A percentile compares a stretch with the other conserved stretches of the same genome.
Evolutionary conservation across 1,139 yeast species (phyloP).

Genomic region (Oligophagozyma castellii): DNA sequence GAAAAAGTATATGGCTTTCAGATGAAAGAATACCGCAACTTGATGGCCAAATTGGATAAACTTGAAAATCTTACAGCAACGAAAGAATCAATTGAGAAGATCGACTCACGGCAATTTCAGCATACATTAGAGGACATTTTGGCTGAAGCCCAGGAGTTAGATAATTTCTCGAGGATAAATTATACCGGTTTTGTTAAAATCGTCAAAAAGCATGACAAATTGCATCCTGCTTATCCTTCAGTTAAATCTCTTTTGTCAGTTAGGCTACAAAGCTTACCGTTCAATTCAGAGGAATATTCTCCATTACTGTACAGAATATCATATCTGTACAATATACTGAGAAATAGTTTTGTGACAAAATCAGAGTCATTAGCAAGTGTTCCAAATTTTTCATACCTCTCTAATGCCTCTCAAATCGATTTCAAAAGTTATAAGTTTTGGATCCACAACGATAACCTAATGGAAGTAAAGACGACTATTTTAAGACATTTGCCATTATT

Average conservation of each 20-base stretch:
- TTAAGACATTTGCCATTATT: slow-evolving; percentile 87
- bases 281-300: slow-evolving; percentile 75
- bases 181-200: slow-evolving; percentile 91
- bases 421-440: slow-evolving; percentile 81
- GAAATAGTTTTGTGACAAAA: slow-evolving; percentile 26
- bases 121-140: slow-evolving; percentile 58
- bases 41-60: slow-evolving; percentile 48
- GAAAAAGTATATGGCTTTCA: slow-evolving; percentile 93
- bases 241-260: slow-evolving; percentile 84
- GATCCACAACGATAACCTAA: slow-evolving; percentile 90
- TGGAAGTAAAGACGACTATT: slow-evolving; percentile 92
- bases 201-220: slow-evolving; percentile 89
- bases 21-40: slow-evolving; percentile 50
- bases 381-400: slow-evolving; percentile 20
- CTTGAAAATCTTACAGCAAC: slow-evolving; percentile 38
- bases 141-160: slow-evolving; percentile 70
- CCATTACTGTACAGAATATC: slow-evolving; percentile 80
- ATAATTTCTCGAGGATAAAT: slow-evolving; percentile 78
- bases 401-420: slow-evolving; percentile 30
- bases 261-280: slow-evolving; percentile 73
- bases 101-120: slow-evolving; percentile 33
- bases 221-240: slow-evolving; percentile 64
- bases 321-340: slow-evolving; percentile 62
- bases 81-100: slow-evolving; percentile 18
- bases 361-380: slow-evolving; percentile 21